Percentiles rank a stretch among this genome's conserved stretches.
phyloP scores from a whole-genome alignment of 371 early-diverging fungal species.

The Mortierella sp. region DNA sequence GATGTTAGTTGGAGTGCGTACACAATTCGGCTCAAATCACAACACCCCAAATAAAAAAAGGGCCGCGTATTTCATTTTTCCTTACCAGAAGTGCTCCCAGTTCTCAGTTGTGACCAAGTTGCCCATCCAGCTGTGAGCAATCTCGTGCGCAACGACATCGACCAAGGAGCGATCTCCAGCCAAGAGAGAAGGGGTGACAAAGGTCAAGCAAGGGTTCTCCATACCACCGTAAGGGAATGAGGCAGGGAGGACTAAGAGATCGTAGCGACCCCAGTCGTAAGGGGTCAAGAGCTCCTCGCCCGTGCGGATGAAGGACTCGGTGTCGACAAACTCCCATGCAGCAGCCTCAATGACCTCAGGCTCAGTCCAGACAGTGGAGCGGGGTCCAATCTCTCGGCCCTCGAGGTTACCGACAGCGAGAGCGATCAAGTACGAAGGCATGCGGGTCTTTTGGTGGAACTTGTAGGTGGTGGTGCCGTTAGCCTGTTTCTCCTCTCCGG shows the following conservation, averaged over 20 bases:
- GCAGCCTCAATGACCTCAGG: slow-evolving; percentile 92
- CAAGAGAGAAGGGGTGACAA: slow-evolving; percentile 89
- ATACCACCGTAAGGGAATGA: slow-evolving; percentile 97
- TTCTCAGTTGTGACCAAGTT: slow-evolving; percentile 93
- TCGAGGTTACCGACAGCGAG: slow-evolving; percentile 92
- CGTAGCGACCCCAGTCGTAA: slow-evolving; percentile 98
- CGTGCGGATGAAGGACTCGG: slow-evolving; percentile 88
- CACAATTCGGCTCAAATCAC: not conserved
- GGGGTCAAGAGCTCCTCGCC: slow-evolving; percentile 92
- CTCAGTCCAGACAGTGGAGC: slow-evolving; percentile 96
- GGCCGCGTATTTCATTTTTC: not conserved
- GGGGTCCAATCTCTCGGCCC: slow-evolving; percentile 87
- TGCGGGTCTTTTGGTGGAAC: slow-evolving; percentile 82
- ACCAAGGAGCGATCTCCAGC: slow-evolving; percentile 96
- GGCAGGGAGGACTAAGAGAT: slow-evolving; percentile 84
- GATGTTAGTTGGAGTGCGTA: not conserved
- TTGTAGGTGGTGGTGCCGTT: slow-evolving; percentile 68
- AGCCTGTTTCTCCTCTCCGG: slow-evolving; percentile 63
- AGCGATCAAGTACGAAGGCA: slow-evolving; percentile 95
- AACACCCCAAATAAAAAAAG: not conserved
- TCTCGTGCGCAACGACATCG: slow-evolving; percentile 99
- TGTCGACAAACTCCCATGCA: slow-evolving; percentile 96
- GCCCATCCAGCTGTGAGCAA: slow-evolving; percentile 98
- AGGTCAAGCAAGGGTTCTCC: slow-evolving; percentile 98
- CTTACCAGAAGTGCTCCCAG: slow-evolving; percentile 78